These are phyloP conservation scores for Aspergillus sojae DNA, from an alignment of 2,329 filamentous ascomycete species.

Conservation along the genomic window DNA sequence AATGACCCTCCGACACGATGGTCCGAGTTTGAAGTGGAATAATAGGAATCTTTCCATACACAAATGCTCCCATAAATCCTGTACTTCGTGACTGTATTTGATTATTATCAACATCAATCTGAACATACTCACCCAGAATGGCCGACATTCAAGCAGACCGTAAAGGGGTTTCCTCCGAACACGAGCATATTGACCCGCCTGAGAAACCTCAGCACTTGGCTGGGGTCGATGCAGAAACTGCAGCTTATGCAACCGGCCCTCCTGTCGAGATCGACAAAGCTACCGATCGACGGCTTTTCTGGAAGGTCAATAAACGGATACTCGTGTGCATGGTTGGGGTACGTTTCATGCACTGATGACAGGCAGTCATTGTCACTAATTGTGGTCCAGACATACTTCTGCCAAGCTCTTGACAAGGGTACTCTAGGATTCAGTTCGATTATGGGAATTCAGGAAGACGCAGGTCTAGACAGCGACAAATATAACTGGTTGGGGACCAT, in stretches of 20 bases:
- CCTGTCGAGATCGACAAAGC: constrained; percentile 17
- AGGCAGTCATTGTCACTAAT: neutral
- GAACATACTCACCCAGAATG: neutral
- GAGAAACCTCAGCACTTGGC: constrained; percentile 3
- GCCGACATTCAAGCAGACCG: neutral
- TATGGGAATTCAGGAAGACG: constrained; percentile 29
- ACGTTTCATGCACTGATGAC: neutral
- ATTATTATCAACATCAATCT: neutral
- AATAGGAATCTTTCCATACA: neutral
- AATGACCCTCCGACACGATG: neutral
- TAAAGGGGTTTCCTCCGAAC: neutral
- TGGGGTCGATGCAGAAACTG: neutral
- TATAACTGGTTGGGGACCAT: constrained; percentile 53
- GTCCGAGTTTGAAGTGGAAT: neutral
- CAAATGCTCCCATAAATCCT: neutral
- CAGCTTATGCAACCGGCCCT: neutral
- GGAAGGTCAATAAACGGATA: constrained; percentile 21
- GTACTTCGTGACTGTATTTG: neutral
- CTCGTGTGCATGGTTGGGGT: constrained; percentile 8
- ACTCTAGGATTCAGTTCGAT: constrained; percentile 26
- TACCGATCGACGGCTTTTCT: constrained; percentile 21
- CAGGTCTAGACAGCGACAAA: constrained; percentile 37
- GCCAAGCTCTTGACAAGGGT: constrained; percentile 26
- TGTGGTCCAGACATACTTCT: constrained; percentile 21
- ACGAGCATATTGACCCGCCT: neutral